A percentile compares a stretch with the other conserved stretches of the same genome.
Evolutionary conservation across 148 eudicot genomes (phyloP).

Genomic region (Fallopia convolvulus): DNA sequence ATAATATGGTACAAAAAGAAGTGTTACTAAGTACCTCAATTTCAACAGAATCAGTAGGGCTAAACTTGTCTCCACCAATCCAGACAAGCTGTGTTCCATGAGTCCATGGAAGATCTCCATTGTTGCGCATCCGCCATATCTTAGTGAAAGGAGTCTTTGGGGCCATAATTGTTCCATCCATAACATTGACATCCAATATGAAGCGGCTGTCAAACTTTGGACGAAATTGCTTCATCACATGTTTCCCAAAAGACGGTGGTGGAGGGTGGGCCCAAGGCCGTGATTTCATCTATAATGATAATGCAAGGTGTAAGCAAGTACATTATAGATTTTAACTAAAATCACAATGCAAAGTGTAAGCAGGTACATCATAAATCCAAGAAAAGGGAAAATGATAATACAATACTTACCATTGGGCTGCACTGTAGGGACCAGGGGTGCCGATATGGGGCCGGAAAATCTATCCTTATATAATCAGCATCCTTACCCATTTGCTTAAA

Average conservation of each 20-base stretch:
- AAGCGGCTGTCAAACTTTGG: conserved; percentile 61
- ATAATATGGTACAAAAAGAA: neutral
- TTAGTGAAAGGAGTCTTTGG: conserved; percentile 73
- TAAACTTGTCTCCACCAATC: conserved; percentile 67
- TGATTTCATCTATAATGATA: conserved; percentile 13
- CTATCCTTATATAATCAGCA: conserved; percentile 57
- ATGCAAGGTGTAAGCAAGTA: neutral
- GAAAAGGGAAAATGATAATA: conserved; percentile 9
- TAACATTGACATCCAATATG: conserved; percentile 51
- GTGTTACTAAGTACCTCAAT: conserved; percentile 33
- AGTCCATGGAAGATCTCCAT: conserved; percentile 53
- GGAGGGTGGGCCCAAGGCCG: neutral
- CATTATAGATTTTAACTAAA: neutral
- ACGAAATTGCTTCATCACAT: conserved; percentile 16
- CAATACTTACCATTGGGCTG: conserved; percentile 24
- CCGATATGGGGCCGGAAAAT: conserved; percentile 33
- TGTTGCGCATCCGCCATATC: conserved; percentile 84
- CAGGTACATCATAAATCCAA: neutral
- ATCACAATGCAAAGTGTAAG: neutral
- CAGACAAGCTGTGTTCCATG: conserved; percentile 52
- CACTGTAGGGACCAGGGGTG: conserved; percentile 20
- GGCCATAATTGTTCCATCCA: conserved; percentile 73
- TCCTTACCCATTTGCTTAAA: conserved; percentile 44
- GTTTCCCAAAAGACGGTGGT: conserved; percentile 14
- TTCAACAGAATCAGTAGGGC: conserved; percentile 29